Evolutionary conservation across 352 stramenopile species (phyloP).

Genomic region (Thalassiosira ordinaria): DNA sequence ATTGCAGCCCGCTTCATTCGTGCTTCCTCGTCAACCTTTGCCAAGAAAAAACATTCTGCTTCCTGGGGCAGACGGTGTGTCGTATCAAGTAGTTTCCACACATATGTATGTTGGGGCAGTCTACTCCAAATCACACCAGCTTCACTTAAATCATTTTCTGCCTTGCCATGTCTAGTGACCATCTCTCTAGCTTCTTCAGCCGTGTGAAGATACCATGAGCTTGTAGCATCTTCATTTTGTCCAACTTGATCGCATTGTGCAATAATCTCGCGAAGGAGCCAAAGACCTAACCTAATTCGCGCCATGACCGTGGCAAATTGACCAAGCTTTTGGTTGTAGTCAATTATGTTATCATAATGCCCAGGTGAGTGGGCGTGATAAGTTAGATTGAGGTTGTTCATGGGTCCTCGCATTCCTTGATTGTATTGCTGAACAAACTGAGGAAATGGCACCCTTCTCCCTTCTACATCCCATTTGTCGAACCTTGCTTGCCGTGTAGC

Average conservation of each 20-base stretch:
- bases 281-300: slow-evolving; percentile 11
- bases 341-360: slow-evolving; percentile 14
- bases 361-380: slow-evolving; percentile 14
- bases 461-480: slow-evolving; percentile 1
- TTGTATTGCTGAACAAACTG: slow-evolving; percentile 30
- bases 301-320: slow-evolving; percentile 26
- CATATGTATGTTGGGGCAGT: background rate
- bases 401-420: background rate
- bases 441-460: slow-evolving; percentile 13
- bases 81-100: slow-evolving; percentile 10
- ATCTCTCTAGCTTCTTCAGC: slow-evolving; percentile 13
- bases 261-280: slow-evolving; percentile 25
- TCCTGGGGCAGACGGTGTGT: background rate
- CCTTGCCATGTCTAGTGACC: background rate
- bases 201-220: slow-evolving; percentile 31
- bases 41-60: slow-evolving; percentile 17
- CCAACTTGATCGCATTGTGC: slow-evolving; percentile 6
- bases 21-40: slow-evolving; percentile 2
- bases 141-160: background rate
- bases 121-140: slow-evolving; percentile 21
- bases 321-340: slow-evolving; percentile 13
- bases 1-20: too few species aligned
- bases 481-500: background rate
- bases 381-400: background rate
- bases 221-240: background rate